Evolutionary conservation across 129 eudicot species (phyloP), one percentile per base, ranked within the genome.

Genomic region (Flaveria ramosissima): DNA sequence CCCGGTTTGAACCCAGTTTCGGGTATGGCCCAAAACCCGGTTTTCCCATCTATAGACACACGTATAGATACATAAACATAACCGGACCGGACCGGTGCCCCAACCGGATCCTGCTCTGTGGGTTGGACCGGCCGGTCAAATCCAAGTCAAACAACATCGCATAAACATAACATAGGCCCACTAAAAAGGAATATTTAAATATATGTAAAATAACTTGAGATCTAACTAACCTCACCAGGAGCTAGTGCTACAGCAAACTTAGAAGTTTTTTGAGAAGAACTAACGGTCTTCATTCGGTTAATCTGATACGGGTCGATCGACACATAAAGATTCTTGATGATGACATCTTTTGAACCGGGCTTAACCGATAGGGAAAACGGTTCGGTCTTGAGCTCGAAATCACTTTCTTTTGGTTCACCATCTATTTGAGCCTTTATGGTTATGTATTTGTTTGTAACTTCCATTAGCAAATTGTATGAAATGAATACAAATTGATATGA

Each of bases 221-320:
- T 27, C 32, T 27, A 27, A 27, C 32, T 27, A 27, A 27, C 32
- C 32, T 27, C 26, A 23, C 26, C 26, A 0, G 26, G 26, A 23
- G 26, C 26, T 23, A 23, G 26, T 23, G 26, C 26, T 23, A 23
- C 26, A 23, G 26, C 0, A 23, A 23, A 23, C 26, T 23, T 23
- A 26, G 3, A 2, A 1, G 30, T 2, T 26, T 1, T 26, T 2
- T 26, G 30, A 2, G 94, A 86, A 62, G 90, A 79, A 71, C 94
- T 88, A 3, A 20, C 26, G 14, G 63, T 77, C 83, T 92, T 92
- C 98, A 92, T 89, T 14, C 96, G 81, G 77, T 92, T 92, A 27
- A 92, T 9, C 36, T 92, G 93, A 72, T 88, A 89, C 0, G 93
- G 98, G 68, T 92, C 96, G 52, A 92, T 87, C 0, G 96, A 92